These are phyloP conservation scores for Mrakia gelida DNA, from an alignment of 768 basidiomycete species.

Conservation along the genomic window DNA sequence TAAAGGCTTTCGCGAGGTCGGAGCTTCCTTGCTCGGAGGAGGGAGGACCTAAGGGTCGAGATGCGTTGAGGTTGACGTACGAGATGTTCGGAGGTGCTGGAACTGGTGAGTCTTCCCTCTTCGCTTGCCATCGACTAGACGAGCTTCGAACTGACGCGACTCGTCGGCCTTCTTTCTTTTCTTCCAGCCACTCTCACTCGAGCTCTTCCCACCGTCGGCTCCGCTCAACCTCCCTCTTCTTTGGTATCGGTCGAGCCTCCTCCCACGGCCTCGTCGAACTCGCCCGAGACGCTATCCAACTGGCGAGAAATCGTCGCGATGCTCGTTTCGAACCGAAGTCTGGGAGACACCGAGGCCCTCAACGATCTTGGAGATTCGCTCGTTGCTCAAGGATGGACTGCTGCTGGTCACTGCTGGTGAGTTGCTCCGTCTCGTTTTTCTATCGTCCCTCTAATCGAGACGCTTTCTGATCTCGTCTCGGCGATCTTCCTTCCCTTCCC, in stretches of 20 bases:
- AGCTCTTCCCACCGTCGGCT: background rate
- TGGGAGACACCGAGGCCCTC: conserved; percentile 68
- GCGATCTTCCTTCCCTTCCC: background rate
- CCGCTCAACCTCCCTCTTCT: background rate
- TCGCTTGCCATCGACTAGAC: background rate
- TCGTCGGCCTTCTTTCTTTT: background rate
- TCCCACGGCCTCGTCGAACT: background rate
- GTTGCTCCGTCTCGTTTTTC: conserved; percentile 39
- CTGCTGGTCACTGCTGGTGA: conserved; percentile 90
- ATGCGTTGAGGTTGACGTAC: conserved; percentile 30
- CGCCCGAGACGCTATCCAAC: conserved; percentile 59
- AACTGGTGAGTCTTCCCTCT: background rate
- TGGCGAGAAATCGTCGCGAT: conserved; percentile 87
- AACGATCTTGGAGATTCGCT: conserved; percentile 82
- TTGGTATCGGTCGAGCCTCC: background rate
- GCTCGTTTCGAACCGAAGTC: conserved; percentile 61
- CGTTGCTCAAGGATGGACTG: conserved; percentile 62
- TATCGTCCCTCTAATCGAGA: background rate
- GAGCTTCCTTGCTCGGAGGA: conserved; percentile 52
- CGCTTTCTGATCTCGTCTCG: background rate
- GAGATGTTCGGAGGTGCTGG: conserved; percentile 29
- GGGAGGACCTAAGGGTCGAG: background rate
- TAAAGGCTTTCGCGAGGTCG: conserved; percentile 72
- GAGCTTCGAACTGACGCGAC: background rate
- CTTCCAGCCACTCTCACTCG: conserved; percentile 6